A percentile compares a stretch with the other conserved stretches of the same genome.
These are phyloP conservation scores for Exserohilum turcica DNA, from an alignment of 2,329 filamentous ascomycete genomes.

Conservation along the genomic window DNA sequence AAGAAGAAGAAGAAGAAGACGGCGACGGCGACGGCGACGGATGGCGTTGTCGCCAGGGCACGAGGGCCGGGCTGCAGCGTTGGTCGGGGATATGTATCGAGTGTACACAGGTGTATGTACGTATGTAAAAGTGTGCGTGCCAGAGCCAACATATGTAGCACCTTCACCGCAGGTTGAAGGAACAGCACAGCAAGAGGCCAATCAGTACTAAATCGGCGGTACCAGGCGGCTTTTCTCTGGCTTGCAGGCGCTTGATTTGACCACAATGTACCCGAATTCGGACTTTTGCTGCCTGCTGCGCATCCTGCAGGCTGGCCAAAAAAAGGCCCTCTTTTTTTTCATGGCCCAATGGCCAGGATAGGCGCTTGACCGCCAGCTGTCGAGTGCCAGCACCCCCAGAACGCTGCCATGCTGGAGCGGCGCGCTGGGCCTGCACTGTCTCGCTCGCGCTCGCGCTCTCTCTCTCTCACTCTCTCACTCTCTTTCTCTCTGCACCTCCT, in stretches of 20 bases:
- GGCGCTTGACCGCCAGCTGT: slow-evolving; percentile 37
- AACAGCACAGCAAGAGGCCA: slow-evolving; percentile 22
- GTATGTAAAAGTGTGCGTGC: no score
- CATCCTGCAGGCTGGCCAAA: slow-evolving; percentile 20
- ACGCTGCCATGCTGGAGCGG: slow-evolving; percentile 17
- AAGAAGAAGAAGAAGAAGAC: no score
- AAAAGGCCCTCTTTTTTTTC: slow-evolving; percentile 8
- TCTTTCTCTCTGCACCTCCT: slow-evolving; percentile 17
- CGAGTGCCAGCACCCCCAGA: slow-evolving; percentile 9
- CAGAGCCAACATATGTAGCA: slow-evolving; percentile 20
- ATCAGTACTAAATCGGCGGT: slow-evolving; percentile 21
- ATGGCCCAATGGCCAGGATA: slow-evolving; percentile 9
- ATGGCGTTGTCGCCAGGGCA: not conserved
- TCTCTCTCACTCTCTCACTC: slow-evolving; percentile 16
- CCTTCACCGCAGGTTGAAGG: slow-evolving; percentile 35
- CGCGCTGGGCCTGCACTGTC: not conserved
- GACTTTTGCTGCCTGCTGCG: slow-evolving; percentile 24
- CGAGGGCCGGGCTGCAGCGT: not conserved
- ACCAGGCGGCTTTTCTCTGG: slow-evolving; percentile 23
- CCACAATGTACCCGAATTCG: slow-evolving; percentile 17
- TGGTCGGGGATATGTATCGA: no score
- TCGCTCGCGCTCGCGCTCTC: slow-evolving; percentile 3
- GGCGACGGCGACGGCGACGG: no score
- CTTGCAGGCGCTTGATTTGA: slow-evolving; percentile 27
- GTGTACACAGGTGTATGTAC: not conserved